Evolutionary conservation across 2,329 filamentous ascomycete genomes (phyloP).

Genomic region (Penicillium digitatum): DNA sequence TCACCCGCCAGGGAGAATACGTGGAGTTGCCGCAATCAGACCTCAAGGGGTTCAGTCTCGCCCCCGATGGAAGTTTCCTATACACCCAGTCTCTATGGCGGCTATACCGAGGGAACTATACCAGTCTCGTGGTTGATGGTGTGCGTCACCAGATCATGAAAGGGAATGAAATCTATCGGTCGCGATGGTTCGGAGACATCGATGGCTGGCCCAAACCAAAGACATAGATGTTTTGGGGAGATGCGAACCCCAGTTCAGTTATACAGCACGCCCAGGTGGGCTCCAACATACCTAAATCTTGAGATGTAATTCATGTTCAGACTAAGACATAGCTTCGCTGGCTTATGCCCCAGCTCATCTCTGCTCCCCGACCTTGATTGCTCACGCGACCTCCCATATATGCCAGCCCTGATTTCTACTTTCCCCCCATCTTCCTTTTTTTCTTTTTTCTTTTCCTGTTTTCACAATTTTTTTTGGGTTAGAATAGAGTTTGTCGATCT

Average conservation of each 20-base stretch:
- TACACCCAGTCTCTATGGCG: conserved; percentile 25
- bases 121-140: conserved; percentile 21
- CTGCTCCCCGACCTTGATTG: not conserved
- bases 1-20: conserved; percentile 15
- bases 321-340: not conserved
- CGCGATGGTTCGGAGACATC: conserved; percentile 24
- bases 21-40: conserved; percentile 23
- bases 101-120: conserved; percentile 20
- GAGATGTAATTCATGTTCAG: not conserved
- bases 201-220: conserved; percentile 26
- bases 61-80: conserved; percentile 22
- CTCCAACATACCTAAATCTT: not conserved
- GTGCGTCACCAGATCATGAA: conserved; percentile 16
- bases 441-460: not conserved
- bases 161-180: conserved; percentile 27
- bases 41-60: conserved; percentile 25
- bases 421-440: not conserved
- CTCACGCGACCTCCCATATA: not conserved
- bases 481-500: not conserved
- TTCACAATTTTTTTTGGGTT: no score
- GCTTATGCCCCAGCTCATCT: not conserved
- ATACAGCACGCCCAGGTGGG: not conserved
- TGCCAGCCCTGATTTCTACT: not conserved
- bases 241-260: not conserved
- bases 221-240: not conserved